These are phyloP conservation scores for Hydnomerulius pinastri DNA, from an alignment of 768 basidiomycete species.

Conservation along the genomic window DNA sequence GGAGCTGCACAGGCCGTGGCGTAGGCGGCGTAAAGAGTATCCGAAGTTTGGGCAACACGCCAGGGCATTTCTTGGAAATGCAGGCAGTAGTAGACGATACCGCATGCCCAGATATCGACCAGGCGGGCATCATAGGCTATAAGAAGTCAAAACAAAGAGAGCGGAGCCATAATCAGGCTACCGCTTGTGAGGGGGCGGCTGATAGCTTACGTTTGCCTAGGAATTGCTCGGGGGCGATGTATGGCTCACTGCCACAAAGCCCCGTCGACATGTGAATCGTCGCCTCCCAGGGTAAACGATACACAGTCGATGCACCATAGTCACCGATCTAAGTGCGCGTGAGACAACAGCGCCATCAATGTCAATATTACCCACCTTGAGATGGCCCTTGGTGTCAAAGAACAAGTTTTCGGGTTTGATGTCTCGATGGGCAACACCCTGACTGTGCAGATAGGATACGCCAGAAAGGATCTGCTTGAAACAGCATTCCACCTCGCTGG, in stretches of 20 bases:
- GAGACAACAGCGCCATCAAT: not conserved
- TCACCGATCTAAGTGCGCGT: constrained; percentile 78
- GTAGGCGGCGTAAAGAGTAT: constrained; percentile 82
- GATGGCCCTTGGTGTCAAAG: constrained; percentile 87
- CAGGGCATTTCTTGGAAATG: constrained; percentile 98
- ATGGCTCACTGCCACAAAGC: constrained; percentile 96
- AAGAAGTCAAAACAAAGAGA: constrained; percentile 9
- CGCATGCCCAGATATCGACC: constrained; percentile 98
- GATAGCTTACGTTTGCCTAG: constrained; percentile 86
- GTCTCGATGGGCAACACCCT: constrained; percentile 97
- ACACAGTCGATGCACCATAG: constrained; percentile 99
- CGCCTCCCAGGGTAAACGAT: constrained; percentile 96
- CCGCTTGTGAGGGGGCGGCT: constrained; percentile 33
- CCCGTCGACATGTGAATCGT: constrained; percentile 98
- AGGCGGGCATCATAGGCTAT: constrained; percentile 95
- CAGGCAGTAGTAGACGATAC: constrained; percentile 97
- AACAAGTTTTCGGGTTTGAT: constrained; percentile 98
- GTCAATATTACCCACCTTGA: constrained; percentile 68
- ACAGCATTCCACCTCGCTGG: constrained; percentile 93
- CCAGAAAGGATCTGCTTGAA: constrained; percentile 95
- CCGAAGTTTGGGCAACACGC: constrained; percentile 87
- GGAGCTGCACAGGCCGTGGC: constrained; percentile 39
- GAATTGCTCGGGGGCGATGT: constrained; percentile 98
- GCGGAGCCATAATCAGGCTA: constrained; percentile 37
- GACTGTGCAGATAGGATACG: constrained; percentile 88